Evolutionary conservation across 1,139 yeast species (phyloP).

Genomic region (Candida labiduridarum): DNA sequence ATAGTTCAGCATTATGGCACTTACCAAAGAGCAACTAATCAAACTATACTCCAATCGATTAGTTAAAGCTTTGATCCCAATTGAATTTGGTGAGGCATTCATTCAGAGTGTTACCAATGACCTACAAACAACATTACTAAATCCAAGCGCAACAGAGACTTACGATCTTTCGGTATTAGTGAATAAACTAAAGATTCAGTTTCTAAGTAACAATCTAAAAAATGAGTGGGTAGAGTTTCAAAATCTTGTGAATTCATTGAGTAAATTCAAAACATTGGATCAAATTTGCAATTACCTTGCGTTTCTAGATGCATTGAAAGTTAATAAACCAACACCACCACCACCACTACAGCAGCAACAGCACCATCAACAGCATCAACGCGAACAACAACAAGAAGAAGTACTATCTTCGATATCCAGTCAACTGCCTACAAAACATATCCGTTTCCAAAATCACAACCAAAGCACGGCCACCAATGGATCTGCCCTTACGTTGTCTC

Average conservation of each 20-base stretch:
- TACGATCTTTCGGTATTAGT: constrained; percentile 22
- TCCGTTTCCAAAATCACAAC: not conserved
- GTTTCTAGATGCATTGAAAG: constrained; percentile 30
- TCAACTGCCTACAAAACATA: not conserved
- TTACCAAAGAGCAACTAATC: constrained; percentile 37
- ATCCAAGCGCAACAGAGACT: constrained; percentile 7
- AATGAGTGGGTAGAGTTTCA: constrained; percentile 39
- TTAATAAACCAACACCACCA: not conserved
- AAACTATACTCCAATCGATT: constrained; percentile 39
- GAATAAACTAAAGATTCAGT: constrained; percentile 28
- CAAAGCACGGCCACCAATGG: not conserved
- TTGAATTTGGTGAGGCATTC: constrained; percentile 42
- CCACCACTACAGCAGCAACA: not conserved
- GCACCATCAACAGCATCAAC: not conserved
- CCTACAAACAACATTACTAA: constrained; percentile 20
- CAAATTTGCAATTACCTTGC: constrained; percentile 42
- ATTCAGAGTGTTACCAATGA: constrained; percentile 37
- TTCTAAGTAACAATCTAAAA: constrained; percentile 27
- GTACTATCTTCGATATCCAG: not conserved
- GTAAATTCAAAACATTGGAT: constrained; percentile 29
- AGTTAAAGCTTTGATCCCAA: constrained; percentile 42
- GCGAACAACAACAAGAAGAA: not conserved
- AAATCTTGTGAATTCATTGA: constrained; percentile 30
- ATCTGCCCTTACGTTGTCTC: constrained; percentile 17
- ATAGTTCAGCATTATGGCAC: constrained; percentile 20